Evolutionary conservation across 352 stramenopile genomes (phyloP), one percentile per base, ranked within the genome.

Genomic region (Pythium plurisporium): DNA sequence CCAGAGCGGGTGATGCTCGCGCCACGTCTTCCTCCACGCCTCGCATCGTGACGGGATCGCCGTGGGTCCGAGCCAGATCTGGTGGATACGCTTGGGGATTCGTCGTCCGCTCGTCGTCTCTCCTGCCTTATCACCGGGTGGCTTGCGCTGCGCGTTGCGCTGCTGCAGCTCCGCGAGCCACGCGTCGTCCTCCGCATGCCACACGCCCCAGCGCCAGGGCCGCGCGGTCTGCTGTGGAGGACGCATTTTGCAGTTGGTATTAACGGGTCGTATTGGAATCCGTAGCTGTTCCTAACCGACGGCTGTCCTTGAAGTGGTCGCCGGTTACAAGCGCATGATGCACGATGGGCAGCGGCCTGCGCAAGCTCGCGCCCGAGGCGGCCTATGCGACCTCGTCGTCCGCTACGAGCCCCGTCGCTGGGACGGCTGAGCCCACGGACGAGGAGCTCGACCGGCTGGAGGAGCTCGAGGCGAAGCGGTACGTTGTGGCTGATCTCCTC

Each of bases 61-160:
- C 0, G 38, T 25, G 0, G 63, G 58, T 2, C 81, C 81, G 9
- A 91, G 70, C 81, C 81, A 91, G 49, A 91, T 86, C 42, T 91
- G 81, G 54, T 91, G 81, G n/a, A 75, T 70, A 10, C 55, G 69
- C 20, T 26, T 50, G 10, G 30, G 49, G 25, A 54, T 55, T 10
- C 20, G 17, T n/a, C n/a, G n/a, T n/a, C n/a, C n/a, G n/a, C n/a
- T n/a, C n/a, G n/a, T n/a, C n/a, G n/a, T n/a, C n/a, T n/a, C n/a
- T n/a, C n/a, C 20, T 38, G 10, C 33, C 33, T 38, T 38, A 22
- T 17, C 6, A 17, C 14, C 36, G 20, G 10, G n/a, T 9, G 11
- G 10, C 7, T 44, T 5, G 25, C 44, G 22, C 25, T 25, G 42
- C 19, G 29, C 38, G 19, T 74, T 55, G 50, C 61, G 67, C 15